These are phyloP conservation scores for Saccharomycopsis lassenensis DNA, from an alignment of 805 yeast species.

Conservation along the genomic window DNA sequence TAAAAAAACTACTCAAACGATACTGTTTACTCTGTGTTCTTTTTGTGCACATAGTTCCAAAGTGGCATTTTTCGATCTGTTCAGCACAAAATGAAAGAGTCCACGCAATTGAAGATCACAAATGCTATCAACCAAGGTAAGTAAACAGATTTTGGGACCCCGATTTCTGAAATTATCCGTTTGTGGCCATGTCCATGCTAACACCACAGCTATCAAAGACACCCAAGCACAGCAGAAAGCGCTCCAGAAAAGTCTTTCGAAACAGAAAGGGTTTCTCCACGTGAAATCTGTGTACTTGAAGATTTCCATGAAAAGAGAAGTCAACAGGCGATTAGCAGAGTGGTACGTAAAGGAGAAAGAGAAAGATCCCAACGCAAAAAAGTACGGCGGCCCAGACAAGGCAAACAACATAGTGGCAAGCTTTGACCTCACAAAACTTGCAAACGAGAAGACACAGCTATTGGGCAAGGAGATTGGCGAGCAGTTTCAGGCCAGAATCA, in stretches of 20 bases:
- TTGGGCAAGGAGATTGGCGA: constrained; percentile 3
- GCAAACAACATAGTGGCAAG: neutral
- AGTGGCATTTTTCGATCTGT: too few species aligned
- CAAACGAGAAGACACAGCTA: constrained; percentile 3
- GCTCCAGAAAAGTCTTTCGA: neutral
- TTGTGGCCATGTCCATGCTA: too few species aligned
- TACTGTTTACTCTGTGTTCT: too few species aligned
- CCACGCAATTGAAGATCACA: too few species aligned
- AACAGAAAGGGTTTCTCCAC: constrained; percentile 10
- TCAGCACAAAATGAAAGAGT: too few species aligned
- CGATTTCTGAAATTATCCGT: too few species aligned
- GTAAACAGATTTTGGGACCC: too few species aligned
- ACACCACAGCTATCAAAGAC: constrained; percentile 3
- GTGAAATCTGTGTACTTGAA: constrained; percentile 7
- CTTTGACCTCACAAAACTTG: constrained; percentile 3
- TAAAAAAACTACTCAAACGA: too few species aligned
- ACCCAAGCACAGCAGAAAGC: constrained; percentile 1
- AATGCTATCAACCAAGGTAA: too few species aligned
- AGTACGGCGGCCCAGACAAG: neutral
- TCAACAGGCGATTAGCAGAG: constrained; percentile 3
- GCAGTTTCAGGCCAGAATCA: neutral
- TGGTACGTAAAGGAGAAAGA: neutral
- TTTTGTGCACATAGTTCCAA: too few species aligned
- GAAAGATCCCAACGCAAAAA: neutral
- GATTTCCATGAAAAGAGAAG: constrained; percentile 1